Evolutionary conservation across 345 rosid species (phyloP), one percentile per base, ranked within the genome.

Genomic region (Garcia nutans): DNA sequence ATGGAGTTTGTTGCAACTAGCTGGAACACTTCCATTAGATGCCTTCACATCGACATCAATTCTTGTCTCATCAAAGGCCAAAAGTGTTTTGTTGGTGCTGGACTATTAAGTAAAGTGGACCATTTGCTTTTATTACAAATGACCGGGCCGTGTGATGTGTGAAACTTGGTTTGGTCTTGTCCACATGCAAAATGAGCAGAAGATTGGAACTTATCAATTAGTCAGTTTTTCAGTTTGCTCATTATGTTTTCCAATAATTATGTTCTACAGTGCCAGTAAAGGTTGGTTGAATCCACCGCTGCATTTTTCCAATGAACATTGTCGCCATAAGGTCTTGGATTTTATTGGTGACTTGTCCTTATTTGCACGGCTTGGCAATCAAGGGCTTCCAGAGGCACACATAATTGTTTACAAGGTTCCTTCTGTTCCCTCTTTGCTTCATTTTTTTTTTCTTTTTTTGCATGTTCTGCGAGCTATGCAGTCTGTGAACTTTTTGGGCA

Each of bases 201-300:
- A 63, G n/a, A 31, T 61, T 22, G 28, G 45, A 37, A 64, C 61
- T 50, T 26, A 37, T 47, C 24, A 56, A 28, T 22, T 57, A 52
- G 60, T 23, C 3, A 54, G 47, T 20, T 73, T 12, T 74, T 69
- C n/a, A 41, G 15, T 61, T 59, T 52, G 31, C 50, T 49, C 6
- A 66, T 59, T 20, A 23, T 67, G 22, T 57, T 57, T 68, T 41
- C 31, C 26, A 11, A 24, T 10, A 2, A 22, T 37, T 68, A 54
- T 68, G 65, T 56, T 75, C 66, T 82, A 85, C 83, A 91, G 97
- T 77, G 82, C 78, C 7, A 82, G 84, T 79, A 74, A 86, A 84
- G 99, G 99, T 77, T 93, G 99, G 99, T 78, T 95, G 87, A 95
- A 95, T 74, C 93, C 88, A 7, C 93, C 97, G 1, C 82, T 91